phyloP scores from a whole-genome alignment of 2,329 filamentous ascomycete species.

The Tolypocladium ovalisporum region DNA sequence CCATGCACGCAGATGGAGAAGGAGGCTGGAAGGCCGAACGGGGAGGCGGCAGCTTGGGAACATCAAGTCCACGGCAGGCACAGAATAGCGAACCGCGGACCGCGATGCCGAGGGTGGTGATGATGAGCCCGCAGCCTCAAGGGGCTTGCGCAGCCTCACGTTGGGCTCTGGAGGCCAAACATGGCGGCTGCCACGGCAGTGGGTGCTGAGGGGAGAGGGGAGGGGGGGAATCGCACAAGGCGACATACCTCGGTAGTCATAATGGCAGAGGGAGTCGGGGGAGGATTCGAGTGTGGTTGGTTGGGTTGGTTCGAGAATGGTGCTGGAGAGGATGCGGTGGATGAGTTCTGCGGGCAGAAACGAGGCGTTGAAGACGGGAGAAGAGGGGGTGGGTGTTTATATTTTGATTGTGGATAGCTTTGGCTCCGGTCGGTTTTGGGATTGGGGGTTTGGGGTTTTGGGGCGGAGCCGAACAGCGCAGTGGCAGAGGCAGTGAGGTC shows the following conservation, averaged over 20 bases:
- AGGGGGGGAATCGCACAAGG: slow-evolving; percentile 1
- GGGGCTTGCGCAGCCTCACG: background rate
- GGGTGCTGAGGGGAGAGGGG: slow-evolving; percentile 2
- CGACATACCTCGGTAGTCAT: slow-evolving; percentile 25
- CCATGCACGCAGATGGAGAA: slow-evolving; percentile 1
- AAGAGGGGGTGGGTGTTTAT: slow-evolving; percentile 18
- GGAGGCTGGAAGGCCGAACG: background rate
- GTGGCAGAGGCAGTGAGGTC: too few relatives aligned
- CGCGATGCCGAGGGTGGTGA: background rate
- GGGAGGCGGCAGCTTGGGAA: background rate
- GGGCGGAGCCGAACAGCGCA: slow-evolving; percentile 1
- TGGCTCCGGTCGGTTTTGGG: slow-evolving; percentile 7
- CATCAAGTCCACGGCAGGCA: background rate
- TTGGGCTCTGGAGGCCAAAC: background rate
- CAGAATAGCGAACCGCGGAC: background rate
- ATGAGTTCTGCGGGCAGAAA: slow-evolving; percentile 9
- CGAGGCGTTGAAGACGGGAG: slow-evolving; percentile 12
- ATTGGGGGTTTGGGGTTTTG: slow-evolving; percentile 6
- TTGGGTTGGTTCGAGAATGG: slow-evolving; percentile 6
- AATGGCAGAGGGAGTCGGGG: slow-evolving; percentile 4
- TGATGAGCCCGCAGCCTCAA: background rate
- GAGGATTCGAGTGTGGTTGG: background rate
- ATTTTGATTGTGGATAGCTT: slow-evolving; percentile 18
- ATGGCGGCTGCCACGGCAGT: slow-evolving; percentile 1
- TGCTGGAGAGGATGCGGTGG: slow-evolving; percentile 10